Evolutionary conservation across 106 monocot species (phyloP).

Genomic region (Dendrobium catenatum): DNA sequence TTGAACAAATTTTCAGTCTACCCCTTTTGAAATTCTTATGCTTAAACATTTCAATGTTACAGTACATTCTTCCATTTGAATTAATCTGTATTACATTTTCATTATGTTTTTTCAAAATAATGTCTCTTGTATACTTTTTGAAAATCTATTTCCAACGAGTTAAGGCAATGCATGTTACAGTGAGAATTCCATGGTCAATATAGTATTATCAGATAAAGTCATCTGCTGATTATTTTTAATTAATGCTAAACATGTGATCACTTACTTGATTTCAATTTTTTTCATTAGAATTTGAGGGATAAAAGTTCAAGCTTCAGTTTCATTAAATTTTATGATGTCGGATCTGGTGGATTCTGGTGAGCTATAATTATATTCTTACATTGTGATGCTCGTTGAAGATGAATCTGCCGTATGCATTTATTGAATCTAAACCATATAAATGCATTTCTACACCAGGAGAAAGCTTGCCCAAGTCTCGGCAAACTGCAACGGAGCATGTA

Average conservation of each 20-base stretch:
- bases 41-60: not conserved
- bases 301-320: not conserved
- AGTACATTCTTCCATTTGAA: not conserved
- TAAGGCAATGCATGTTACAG: not conserved
- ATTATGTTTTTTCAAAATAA: not conserved
- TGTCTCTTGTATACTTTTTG: not conserved
- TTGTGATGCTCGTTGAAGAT: not conserved
- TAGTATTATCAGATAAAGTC: not conserved
- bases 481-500: conserved; percentile 45
- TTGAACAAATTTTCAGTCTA: not conserved
- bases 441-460: conserved; percentile 10
- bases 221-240: not conserved
- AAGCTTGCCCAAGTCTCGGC: conserved; percentile 10
- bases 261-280: not conserved
- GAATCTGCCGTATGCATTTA: not conserved
- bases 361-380: not conserved
- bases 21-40: not conserved
- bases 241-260: not conserved
- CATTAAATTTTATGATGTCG: conserved; percentile 8
- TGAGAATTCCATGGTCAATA: not conserved
- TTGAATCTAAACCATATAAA: conserved; percentile 7
- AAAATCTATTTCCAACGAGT: not conserved
- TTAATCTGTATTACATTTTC: not conserved
- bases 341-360: conserved; percentile 30
- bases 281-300: not conserved